Conservation (phyloP, 805 yeast genomes). For the Candida adriatica region DNA sequence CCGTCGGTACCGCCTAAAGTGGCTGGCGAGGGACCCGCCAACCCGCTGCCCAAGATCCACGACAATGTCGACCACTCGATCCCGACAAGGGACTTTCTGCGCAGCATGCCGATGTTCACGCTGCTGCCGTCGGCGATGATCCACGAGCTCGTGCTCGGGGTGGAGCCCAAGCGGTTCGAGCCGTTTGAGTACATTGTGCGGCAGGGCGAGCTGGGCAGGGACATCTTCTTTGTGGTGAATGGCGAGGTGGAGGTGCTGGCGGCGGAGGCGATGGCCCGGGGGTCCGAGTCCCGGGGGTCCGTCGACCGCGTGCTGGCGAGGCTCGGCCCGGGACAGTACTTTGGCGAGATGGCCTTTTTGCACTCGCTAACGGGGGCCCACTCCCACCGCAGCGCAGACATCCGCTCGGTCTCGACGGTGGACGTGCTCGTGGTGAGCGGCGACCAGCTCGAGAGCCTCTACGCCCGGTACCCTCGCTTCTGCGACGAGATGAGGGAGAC, state of each 20-base stretch:
- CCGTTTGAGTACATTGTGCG: slow-evolving; percentile 56
- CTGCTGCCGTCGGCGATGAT: slow-evolving; percentile 50
- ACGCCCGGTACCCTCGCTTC: slow-evolving; percentile 51
- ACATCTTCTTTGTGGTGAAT: slow-evolving; percentile 56
- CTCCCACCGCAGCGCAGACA: slow-evolving; percentile 48
- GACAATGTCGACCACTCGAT: slow-evolving; percentile 47
- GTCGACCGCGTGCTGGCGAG: slow-evolving; percentile 46
- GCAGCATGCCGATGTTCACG: slow-evolving; percentile 51
- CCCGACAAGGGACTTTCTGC: slow-evolving; percentile 50
- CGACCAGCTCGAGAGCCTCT: slow-evolving; percentile 45
- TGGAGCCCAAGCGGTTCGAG: slow-evolving; percentile 44
- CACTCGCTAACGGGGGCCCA: slow-evolving; percentile 32
- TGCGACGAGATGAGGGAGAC: slow-evolving; percentile 54
- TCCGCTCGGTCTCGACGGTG: slow-evolving; percentile 52
- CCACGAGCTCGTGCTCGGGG: slow-evolving; percentile 58
- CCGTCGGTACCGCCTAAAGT: slow-evolving; percentile 32
- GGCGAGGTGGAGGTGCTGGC: slow-evolving; percentile 69
- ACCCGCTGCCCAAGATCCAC: slow-evolving; percentile 19
- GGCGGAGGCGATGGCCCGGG: slow-evolving; percentile 18
- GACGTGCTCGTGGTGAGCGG: slow-evolving; percentile 56
- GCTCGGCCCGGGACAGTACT: slow-evolving; percentile 55
- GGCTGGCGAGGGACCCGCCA: slow-evolving; percentile 8
- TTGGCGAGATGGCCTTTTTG: slow-evolving; percentile 73
- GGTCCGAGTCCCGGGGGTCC: slow-evolving; percentile 13
- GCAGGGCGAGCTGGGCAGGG: slow-evolving; percentile 55